Evolutionary conservation across 495 filamentous ascomycete species (phyloP).

Genomic region (Penicilliopsis zonata): DNA sequence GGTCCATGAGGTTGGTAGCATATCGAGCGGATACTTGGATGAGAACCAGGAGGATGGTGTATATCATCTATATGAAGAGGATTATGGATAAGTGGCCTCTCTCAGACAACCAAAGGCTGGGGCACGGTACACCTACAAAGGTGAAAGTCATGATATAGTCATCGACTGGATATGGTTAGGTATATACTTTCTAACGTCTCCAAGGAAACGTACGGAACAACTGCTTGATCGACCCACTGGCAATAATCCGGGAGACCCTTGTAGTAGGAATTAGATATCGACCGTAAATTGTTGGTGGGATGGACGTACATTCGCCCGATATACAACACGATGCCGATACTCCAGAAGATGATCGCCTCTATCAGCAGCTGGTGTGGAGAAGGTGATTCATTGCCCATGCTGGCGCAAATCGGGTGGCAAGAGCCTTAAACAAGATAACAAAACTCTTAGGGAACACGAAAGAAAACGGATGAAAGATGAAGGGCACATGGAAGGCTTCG

Average conservation of each 20-base stretch:
- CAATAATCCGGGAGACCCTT: conserved; percentile 20
- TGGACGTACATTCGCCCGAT: conserved; percentile 19
- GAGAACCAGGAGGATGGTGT: conserved; percentile 40
- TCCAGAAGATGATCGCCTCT: conserved; percentile 23
- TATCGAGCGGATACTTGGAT: conserved; percentile 46
- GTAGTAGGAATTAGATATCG: no score
- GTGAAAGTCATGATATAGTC: conserved; percentile 47
- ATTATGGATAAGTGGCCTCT: background rate
- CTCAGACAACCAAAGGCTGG: no score
- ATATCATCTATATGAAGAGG: conserved; percentile 23
- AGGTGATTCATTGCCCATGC: conserved; percentile 24
- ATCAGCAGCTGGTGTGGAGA: conserved; percentile 19
- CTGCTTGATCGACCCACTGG: conserved; percentile 20
- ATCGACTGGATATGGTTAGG: conserved; percentile 25
- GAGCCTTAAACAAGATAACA: background rate
- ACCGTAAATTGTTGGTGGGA: no score
- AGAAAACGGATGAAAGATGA: no score
- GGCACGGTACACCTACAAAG: conserved; percentile 24
- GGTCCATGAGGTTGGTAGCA: conserved; percentile 47
- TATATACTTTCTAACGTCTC: conserved; percentile 19
- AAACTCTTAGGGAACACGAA: no score
- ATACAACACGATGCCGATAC: conserved; percentile 19
- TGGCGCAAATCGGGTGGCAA: conserved; percentile 4
- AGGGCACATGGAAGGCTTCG: no score
- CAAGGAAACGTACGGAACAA: conserved; percentile 21